Evolutionary conservation across 148 eudicot genomes (phyloP).

Genomic region (Vaccinium darrowii): DNA sequence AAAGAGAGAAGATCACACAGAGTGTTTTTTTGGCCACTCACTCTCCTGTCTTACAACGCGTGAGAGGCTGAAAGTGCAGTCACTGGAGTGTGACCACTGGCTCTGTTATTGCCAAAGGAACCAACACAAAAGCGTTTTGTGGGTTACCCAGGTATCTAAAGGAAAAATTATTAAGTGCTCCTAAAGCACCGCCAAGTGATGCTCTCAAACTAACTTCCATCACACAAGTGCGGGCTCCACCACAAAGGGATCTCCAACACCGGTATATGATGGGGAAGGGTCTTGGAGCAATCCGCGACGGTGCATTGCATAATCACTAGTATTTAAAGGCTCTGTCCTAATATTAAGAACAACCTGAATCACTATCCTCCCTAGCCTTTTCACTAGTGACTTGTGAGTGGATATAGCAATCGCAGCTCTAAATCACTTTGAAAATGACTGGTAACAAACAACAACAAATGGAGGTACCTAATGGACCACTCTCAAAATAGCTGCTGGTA

Average conservation of each 20-base stretch:
- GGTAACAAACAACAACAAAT: neutral
- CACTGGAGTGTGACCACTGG: neutral
- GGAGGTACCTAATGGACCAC: neutral
- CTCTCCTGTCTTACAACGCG: neutral
- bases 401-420: neutral
- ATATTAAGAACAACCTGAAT: neutral
- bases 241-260: neutral
- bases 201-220: neutral
- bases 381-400: neutral
- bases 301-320: neutral
- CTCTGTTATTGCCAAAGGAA: neutral
- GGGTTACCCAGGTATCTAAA: neutral
- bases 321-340: neutral
- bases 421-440: neutral
- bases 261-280: neutral
- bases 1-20: neutral
- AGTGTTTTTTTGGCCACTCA: neutral
- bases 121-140: neutral
- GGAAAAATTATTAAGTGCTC: neutral
- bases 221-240: neutral
- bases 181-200: neutral
- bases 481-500: neutral
- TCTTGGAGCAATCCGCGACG: neutral
- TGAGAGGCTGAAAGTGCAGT: neutral
- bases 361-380: neutral